Evolutionary conservation across 306 rosid genomes (phyloP), one percentile per base, ranked within the genome.

Genomic region (Phaseolus lunatus): DNA sequence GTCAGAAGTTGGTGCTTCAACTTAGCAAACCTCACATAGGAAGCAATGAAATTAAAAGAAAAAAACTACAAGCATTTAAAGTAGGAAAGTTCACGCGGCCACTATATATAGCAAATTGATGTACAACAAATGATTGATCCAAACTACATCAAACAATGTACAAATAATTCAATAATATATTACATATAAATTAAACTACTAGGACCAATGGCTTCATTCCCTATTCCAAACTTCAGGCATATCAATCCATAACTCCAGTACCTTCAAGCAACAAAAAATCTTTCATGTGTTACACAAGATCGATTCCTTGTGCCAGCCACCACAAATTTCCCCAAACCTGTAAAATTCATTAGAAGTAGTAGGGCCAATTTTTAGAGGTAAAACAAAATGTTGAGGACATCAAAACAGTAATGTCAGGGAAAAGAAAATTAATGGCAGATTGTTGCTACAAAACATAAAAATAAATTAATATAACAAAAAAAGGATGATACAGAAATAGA

Each of bases 191-290:
- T 56, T 84, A 75, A 74, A 76, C 84, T 75, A 78, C 56, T 52
- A 75, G 90, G 90, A 86, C 86, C 90, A 75, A 78, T 78, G 84
- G 90, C 90, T 84, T 84, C 90, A 86, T 86, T 84, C 90, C 87
- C 90, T 45, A 79, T 81, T 52, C 78, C 82, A 48, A 70, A 56
- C 74, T 69, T 70, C 0, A 35, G 75, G 73, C 74, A 64, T 73
- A 62, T 45, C 58, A 80, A 83, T 33, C 78, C 89, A 70, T 81
- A 52, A 78, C 74, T 75, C 67, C 90, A 75, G 62, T 67, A 69
- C 76, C 81, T 54, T 86, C 77, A 78, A 78, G 79, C 63, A 72
- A 76, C 68, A 43, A 39, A 12, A 66, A 43, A 76, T 35, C 27
- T 16, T 63, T 79, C 87, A 53, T 44, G 72, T 20, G 70, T 52